Conservation (phyloP, 371 early-diverging fungal species). For the Mucor piriformis region DNA sequence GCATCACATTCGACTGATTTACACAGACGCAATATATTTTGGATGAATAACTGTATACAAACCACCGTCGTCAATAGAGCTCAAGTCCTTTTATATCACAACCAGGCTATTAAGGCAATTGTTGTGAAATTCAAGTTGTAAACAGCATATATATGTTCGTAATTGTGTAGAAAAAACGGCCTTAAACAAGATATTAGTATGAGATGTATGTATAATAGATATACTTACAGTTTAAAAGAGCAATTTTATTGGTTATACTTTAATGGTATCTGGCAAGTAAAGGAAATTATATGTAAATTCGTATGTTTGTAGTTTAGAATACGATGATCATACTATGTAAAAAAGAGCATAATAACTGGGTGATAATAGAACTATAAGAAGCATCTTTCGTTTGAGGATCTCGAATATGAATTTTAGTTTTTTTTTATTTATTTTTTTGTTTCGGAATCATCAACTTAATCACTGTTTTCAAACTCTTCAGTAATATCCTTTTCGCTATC, state of each 20-base stretch:
- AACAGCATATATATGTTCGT: too few relatives aligned
- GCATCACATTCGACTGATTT: too few relatives aligned
- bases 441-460: constrained; percentile 10
- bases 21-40: too few relatives aligned
- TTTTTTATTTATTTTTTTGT: too few relatives aligned
- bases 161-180: too few relatives aligned
- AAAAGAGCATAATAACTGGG: constrained; percentile 4
- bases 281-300: constrained; percentile 7
- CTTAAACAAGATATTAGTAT: too few relatives aligned
- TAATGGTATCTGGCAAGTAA: neutral
- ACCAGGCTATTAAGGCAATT: too few relatives aligned
- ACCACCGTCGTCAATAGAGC: too few relatives aligned
- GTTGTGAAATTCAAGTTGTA: too few relatives aligned
- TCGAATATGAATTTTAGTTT: constrained; percentile 11
- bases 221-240: neutral
- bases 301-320: constrained; percentile 5
- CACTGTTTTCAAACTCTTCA: constrained; percentile 10
- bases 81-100: too few relatives aligned
- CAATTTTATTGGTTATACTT: neutral
- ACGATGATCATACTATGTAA: constrained; percentile 9
- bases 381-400: constrained; percentile 5
- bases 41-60: too few relatives aligned
- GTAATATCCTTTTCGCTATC: constrained; percentile 6
- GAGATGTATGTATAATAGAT: neutral
- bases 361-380: constrained; percentile 4